Evolutionary conservation across 768 basidiomycete genomes (phyloP), one percentile per base, ranked within the genome.

Genomic region (Boletus patriciae): DNA sequence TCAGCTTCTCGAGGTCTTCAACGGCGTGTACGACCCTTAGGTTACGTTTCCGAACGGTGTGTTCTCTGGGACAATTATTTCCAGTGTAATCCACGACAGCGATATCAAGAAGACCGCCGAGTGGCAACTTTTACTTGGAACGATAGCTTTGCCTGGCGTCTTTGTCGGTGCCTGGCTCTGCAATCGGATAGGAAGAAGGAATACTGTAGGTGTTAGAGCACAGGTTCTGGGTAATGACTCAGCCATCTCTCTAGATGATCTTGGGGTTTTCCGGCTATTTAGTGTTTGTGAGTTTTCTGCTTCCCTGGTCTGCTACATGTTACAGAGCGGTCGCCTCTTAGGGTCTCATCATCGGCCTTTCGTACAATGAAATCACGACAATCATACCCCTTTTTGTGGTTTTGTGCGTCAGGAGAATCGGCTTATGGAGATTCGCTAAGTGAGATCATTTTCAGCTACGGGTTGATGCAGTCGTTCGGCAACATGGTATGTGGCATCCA

Each of bases 41-140:
- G 78, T 90, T 31, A 84, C 84, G 6, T 89, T 87, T 68, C 88
- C 86, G 0, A 88, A 88, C 60, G 85, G 86, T 18, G 82, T 87
- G 6, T 88, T 87, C 72, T 82, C 81, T 29, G 82, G 82, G 9
- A 80, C 82, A 4, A 88, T 88, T 55, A 87, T 90, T 31, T 79
- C 85, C 5, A 82, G 80, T 46, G 81, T 90, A 31, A 85, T 88
- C 43, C 78, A 82, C 46, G 65, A 79, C 40, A 75, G 76, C 6
- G 75, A 78, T 62, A 78, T 85, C 68, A 84, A 83, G 65, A 58
- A 70, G 54, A 89, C 82, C 3, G 86, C 86, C 3, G 86, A 88
- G 67, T 88, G 80, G 77, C 86, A 87, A 62, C 78, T 88, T n/a
- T 74, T 88, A 3, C 77, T 88, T 6, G 83, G 82, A 19, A 63